Base-by-base conservation (phyloP, 2,329 filamentous ascomycete species). In the Graphilbum sp. region DNA sequence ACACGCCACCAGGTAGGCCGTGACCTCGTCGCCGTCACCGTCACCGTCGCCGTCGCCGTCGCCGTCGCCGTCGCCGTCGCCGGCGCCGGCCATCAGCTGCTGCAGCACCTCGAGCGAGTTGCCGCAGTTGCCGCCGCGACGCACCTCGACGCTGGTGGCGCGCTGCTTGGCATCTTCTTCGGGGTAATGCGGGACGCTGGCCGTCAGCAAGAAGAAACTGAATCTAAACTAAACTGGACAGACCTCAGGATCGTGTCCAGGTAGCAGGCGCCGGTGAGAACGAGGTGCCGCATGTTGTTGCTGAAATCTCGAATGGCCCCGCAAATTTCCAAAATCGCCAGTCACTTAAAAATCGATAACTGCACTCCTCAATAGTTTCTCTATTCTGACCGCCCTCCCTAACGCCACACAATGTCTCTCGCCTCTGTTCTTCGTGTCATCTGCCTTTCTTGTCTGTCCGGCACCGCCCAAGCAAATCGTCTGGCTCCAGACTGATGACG, bases 111-210 rank as follows among this genome's bases (percentile, higher is more conserved):
- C 68, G 25, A 84, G 66, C 4, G 72, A 70, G 52, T 86, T 86
- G 19, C 75, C 69, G 44, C 75, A 75, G 53, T 86, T 87, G 24
- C 80, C 80, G 37, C 81, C 80, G 20, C 79, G 69, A 23, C 79
- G 70, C 32, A 66, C 65, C 27, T 61, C 57, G 39, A 79, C 52
- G 19, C 51, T 62, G 2, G 69, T 68, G 16, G 80, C 79, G 24
- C 79, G 75, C 31, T 82, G 62, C 55, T 86, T 86, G 35, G 72
- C 67, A 59, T 87, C 80, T 57, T 86, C 79, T 7, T 56, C 55
- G 2, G 79, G 79, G 51, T 73, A 84, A 49, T 72, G 59, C 3
- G 76, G 70, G 25, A 82, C 67, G 44, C 75, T 81, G 46, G 19
- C 43, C 39, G 36, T 37, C 16, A 38, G 19, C 10, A 4, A 13